phyloP scores from a whole-genome alignment of 306 rosid genomes.

The Cicer bijugum region DNA sequence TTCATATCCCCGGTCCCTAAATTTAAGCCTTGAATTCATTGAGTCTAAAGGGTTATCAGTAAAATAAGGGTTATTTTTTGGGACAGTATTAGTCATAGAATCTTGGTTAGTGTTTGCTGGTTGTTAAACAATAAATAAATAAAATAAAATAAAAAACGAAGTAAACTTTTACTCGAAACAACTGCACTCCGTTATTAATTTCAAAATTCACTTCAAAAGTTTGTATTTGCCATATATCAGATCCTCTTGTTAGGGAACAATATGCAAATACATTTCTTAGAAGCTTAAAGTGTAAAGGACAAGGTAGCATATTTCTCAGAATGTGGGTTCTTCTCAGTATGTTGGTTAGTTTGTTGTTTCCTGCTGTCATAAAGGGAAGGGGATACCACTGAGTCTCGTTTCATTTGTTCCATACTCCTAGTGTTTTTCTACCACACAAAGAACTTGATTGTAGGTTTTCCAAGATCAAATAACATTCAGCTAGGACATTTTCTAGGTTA shows the following conservation, averaged over 20 bases:
- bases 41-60: not conserved
- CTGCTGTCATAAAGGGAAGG: not conserved
- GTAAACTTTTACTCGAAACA: not conserved
- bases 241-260: not conserved
- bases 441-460: constrained; percentile 40
- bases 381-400: constrained; percentile 1
- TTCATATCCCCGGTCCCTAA: not conserved
- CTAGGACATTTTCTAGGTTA: constrained; percentile 64
- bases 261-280: not conserved
- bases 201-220: not conserved
- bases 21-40: constrained; percentile 5
- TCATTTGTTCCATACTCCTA: constrained; percentile 1
- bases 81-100: constrained; percentile 6
- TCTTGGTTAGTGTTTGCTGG: not conserved
- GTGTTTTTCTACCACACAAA: constrained; percentile 11
- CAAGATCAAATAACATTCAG: constrained; percentile 46
- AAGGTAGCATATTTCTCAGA: constrained; percentile 4
- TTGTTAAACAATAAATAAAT: not conserved
- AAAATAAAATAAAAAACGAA: no score
- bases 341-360: constrained; percentile 32
- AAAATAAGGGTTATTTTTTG: not conserved
- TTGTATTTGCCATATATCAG: not conserved
- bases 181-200: not conserved
- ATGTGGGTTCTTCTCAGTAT: constrained; percentile 6
- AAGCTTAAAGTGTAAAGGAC: constrained; percentile 21